Base-by-base conservation (phyloP, 306 rosid species). In the Acacia crassicarpa region DNA sequence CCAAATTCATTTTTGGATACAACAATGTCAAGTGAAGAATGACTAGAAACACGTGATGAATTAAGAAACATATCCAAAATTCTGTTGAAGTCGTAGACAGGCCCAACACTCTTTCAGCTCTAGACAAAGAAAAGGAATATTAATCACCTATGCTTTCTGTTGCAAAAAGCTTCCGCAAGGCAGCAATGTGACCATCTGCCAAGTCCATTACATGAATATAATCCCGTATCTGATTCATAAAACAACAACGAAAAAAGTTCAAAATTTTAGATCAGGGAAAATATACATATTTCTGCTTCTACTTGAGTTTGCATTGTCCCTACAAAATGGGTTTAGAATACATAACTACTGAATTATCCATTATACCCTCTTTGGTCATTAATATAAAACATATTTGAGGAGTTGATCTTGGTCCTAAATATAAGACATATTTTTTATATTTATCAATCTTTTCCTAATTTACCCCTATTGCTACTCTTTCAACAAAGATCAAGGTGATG, bases 201-300 rank as follows among this genome's bases (percentile, higher is more conserved):
- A 93, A 80, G 91, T 93, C 97, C 97, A 91, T 93, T 5, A 93
- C 97, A 84, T 93, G 97, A 81, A 93, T 91, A 82, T 90, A 93
- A 84, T 93, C 97, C 48, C 97, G 88, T 65, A 93, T 83, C 97
- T 91, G 85, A 72, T 70, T 79, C 49, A 84, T n/a, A 32, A 6
- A 56, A 70, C 23, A 23, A 67, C 32, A 9, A 10, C 51, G 3
- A 20, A 35, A 41, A 40, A n/a, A 23, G 4, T 5, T 59, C 8
- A 76, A 59, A n/a, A 75, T 1, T 56, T 56, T 6, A 58, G 38
- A 58, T 41, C 8, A 56, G 23, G 40, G 40, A 56, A 38, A 11
- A 49, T 12, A 49, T 12, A 12, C 8, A 41, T 15, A 3, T 58
- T 51, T 51, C 69, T 59, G 23, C 27, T 14, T 56, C 48, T 40